Evolutionary conservation across 345 rosid genomes (phyloP).

Genomic region (Pistacia integerrima): DNA sequence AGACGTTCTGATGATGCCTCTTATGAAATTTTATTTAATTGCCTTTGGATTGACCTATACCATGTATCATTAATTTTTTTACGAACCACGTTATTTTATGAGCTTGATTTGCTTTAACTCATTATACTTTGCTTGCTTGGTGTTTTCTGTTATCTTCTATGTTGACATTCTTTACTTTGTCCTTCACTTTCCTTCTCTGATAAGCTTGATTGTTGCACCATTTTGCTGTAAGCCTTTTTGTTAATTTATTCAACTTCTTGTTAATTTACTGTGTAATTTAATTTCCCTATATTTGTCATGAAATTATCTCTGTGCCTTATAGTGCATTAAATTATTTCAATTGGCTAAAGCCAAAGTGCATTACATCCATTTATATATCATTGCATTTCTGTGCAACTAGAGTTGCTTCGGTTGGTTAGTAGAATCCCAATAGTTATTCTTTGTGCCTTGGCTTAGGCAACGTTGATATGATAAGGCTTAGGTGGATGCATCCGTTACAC

Average conservation of each 20-base stretch:
- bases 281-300: neutral
- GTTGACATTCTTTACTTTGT: neutral
- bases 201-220: neutral
- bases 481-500: neutral
- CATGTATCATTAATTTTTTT: neutral
- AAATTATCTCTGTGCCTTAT: neutral
- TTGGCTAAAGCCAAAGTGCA: neutral
- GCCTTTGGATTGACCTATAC: neutral
- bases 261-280: neutral
- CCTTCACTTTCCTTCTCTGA: neutral
- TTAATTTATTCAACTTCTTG: neutral
- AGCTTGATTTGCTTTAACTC: neutral
- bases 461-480: neutral
- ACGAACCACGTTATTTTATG: neutral
- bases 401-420: neutral
- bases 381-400: neutral
- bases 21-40: neutral
- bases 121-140: slow-evolving; percentile 1
- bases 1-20: neutral
- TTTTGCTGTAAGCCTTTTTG: neutral
- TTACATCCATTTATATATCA: neutral
- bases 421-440: neutral
- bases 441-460: neutral
- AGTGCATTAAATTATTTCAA: neutral
- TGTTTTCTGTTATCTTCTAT: neutral